Conservation (phyloP, 192 early-diverging fungal species). For the Umbelopsis sp. region DNA sequence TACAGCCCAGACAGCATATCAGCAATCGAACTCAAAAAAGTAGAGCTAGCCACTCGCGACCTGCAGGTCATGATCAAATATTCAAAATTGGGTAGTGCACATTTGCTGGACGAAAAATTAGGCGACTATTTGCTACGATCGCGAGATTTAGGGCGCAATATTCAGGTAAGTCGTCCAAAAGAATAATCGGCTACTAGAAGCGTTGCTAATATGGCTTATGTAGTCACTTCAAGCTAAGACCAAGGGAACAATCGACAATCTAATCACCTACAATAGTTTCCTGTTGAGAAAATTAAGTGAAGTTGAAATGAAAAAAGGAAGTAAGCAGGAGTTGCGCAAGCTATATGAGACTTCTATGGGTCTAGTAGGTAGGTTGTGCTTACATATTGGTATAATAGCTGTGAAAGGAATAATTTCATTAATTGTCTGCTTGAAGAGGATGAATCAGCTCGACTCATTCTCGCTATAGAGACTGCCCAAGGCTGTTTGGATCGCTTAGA, state of each 20-base stretch:
- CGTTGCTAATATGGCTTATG: conserved; percentile 41
- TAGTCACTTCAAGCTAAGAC: conserved; percentile 51
- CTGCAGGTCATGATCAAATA: conserved; percentile 53
- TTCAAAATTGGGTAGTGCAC: conserved; percentile 38
- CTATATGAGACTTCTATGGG: conserved; percentile 41
- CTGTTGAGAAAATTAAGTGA: conserved; percentile 37
- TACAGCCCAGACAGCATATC: conserved; percentile 33
- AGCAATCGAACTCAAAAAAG: conserved; percentile 47
- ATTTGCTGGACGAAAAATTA: conserved; percentile 42
- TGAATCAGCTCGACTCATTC: conserved; percentile 32
- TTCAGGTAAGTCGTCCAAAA: conserved; percentile 34
- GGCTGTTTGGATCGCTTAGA: conserved; percentile 43
- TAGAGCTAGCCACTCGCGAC: conserved; percentile 54
- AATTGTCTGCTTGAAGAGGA: conserved; percentile 20
- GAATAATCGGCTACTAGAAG: conserved; percentile 37
- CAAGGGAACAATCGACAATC: conserved; percentile 53
- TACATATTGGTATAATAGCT: background rate
- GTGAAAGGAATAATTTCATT: background rate
- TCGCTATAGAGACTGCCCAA: conserved; percentile 34
- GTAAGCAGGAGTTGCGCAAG: conserved; percentile 33
- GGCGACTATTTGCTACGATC: conserved; percentile 43
- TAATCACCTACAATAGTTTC: conserved; percentile 54
- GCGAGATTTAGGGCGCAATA: conserved; percentile 39
- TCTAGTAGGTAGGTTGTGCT: conserved; percentile 33
- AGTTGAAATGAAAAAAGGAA: conserved; percentile 34